Evolutionary conservation across 176 grass and related monocot species (phyloP), one percentile per base, ranked within the genome.

Genomic region (Triticum turgidum): DNA sequence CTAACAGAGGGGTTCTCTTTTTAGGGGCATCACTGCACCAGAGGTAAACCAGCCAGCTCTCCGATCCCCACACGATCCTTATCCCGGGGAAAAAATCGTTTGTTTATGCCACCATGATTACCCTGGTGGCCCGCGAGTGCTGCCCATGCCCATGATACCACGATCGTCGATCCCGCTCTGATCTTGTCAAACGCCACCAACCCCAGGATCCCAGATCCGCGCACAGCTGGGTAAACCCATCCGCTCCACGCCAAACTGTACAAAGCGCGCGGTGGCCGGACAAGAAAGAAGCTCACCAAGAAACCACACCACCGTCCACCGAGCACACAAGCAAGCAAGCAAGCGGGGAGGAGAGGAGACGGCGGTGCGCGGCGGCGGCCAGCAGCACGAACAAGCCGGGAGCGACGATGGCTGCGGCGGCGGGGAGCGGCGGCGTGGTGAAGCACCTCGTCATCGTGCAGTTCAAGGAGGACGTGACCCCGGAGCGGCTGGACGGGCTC

Each of bases 361-460:
- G 14, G 15, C 12, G 30, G 47, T 51, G 47, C 13, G 0, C 65
- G 14, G 14, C 8, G 15, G 15, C 29, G 33, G 38, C 14, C 11
- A 24, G 84, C 41, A 18, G 65, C 12, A 76, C 1, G 5, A 52
- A 27, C 18, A 54, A 54, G 20, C 13, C 34, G 3, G 30, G 9
- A 12, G 5, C 30, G 15, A 15, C 74, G 11, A 84, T 84, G 58
- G 85, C 67, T 24, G 76, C 64, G 44, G 69, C 17, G 59, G 61
- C 11, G 9, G 39, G 32, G 5, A 20, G 56, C 18, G 20, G 85
- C 11, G 82, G 76, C 7, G 85, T 77, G 84, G 91, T 92, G 87
- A 98, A 98, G 95, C 95, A 95, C 71, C 44, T 98, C 61, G 80
- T 98, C 6, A 80, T 95, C 63, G 93, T 88, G 61, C 78, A 74